Conservation (phyloP, 2,329 filamentous ascomycete genomes). For the Eutypa lata region DNA sequence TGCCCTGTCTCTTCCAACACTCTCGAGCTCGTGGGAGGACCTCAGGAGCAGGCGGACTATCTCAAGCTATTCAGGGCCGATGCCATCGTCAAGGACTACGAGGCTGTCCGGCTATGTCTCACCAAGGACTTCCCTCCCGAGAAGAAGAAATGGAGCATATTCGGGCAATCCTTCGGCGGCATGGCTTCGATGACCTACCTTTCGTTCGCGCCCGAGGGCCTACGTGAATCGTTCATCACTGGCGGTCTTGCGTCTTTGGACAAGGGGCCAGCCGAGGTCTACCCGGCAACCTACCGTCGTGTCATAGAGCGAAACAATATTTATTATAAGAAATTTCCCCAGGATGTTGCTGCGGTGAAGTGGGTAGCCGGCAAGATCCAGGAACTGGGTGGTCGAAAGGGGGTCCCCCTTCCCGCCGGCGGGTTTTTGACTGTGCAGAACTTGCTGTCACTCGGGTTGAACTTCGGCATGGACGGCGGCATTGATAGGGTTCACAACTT, state of each 20-base stretch:
- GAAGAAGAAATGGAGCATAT: conserved; percentile 76
- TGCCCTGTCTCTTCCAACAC: conserved; percentile 74
- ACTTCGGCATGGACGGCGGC: conserved; percentile 76
- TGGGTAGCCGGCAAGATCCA: conserved; percentile 64
- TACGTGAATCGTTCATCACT: conserved; percentile 80
- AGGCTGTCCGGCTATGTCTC: conserved; percentile 75
- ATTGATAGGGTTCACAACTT: conserved; percentile 72
- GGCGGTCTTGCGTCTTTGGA: conserved; percentile 81
- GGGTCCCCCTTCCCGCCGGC: conserved; percentile 65
- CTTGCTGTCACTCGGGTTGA: conserved; percentile 74
- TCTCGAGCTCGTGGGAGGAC: conserved; percentile 61
- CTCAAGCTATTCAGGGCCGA: conserved; percentile 84
- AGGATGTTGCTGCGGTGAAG: conserved; percentile 69
- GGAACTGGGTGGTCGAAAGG: conserved; percentile 45
- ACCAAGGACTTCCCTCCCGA: conserved; percentile 66
- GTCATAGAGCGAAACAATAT: conserved; percentile 68
- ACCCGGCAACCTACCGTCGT: conserved; percentile 67
- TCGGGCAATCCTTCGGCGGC: conserved; percentile 90
- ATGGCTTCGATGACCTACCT: conserved; percentile 84
- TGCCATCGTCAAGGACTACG: conserved; percentile 84
- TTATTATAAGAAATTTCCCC: conserved; percentile 84
- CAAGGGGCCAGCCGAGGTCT: conserved; percentile 70
- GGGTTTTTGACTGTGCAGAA: conserved; percentile 69
- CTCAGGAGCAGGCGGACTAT: conserved; percentile 71
- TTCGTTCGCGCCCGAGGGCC: conserved; percentile 71